Evolutionary conservation across 2,329 filamentous ascomycete genomes (phyloP), one percentile per base, ranked within the genome.

Genomic region (Colletotrichum limetticola): DNA sequence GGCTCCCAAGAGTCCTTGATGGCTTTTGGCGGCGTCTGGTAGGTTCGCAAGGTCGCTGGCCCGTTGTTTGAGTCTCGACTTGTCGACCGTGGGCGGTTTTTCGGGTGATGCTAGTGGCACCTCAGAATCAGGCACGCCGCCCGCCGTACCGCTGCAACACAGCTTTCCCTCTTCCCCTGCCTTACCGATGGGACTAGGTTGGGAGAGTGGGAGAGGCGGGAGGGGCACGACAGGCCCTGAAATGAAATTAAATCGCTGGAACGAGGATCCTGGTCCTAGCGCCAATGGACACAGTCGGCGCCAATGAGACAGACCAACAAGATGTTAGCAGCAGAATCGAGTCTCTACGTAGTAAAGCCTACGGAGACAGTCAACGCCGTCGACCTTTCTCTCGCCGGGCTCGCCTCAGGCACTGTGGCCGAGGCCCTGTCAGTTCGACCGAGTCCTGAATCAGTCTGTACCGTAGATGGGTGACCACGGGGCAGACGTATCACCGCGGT

Each of bases 231-330:
- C 71, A 66, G 68, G 67, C 68, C 71, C 62, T 74, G 71, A 74
- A 74, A 63, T 74, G 52, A 74, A 72, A 72, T 72, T 72, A 72
- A 37, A 63, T 65, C 59, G 66, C 66, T 70, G 66, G 59, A 72
- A 70, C 68, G 60, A 72, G 66, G 66, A 72, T 46, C 70, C 70
- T 61, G 61, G 70, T 57, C 52, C 28, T n/a, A 57, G 70, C 70
- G 56, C 60, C 66, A 65, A 66, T 53, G 60, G 26, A 49, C 66
- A 30, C 70, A 28, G 58, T 11, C 12, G 59, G 49, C 59, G 59
- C 59, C 59, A 62, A 62, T 32, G 26, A 22, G 37, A 30, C 42
- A n/a, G 28, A 46, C 26, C 60, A 63, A n/a, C 19, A 49, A 8
- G 42, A 49, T 42, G 14, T 19, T 19, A 19, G 19, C 42, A 49